phyloP scores from a whole-genome alignment of 106 monocot species.

The Platanthera guangdongensis region DNA sequence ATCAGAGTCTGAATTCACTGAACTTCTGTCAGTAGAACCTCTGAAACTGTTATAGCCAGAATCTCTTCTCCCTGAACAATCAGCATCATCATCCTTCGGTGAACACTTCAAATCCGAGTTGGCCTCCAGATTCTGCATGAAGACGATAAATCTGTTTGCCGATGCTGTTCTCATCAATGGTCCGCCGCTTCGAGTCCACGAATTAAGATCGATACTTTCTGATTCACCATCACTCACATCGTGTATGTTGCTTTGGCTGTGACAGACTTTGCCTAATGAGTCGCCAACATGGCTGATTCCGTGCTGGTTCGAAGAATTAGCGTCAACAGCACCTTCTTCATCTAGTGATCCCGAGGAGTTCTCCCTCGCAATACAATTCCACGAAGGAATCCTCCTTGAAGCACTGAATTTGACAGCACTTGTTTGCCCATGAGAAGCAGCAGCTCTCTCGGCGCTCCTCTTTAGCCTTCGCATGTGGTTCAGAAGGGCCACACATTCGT shows the following conservation, averaged over 20 bases:
- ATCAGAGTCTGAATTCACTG: constrained; percentile 29
- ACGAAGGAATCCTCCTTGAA: constrained; percentile 84
- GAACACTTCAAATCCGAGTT: constrained; percentile 16
- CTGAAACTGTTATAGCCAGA: background rate
- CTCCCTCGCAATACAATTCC: constrained; percentile 89
- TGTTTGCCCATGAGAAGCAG: constrained; percentile 39
- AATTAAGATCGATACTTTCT: constrained; percentile 60
- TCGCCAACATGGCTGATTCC: constrained; percentile 1
- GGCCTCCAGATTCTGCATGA: constrained; percentile 54
- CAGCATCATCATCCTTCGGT: constrained; percentile 24
- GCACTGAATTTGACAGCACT: constrained; percentile 36
- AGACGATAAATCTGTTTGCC: constrained; percentile 65
- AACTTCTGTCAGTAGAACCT: constrained; percentile 18
- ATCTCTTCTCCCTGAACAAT: constrained; percentile 13
- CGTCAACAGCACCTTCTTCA: constrained; percentile 38
- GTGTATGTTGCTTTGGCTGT: constrained; percentile 9
- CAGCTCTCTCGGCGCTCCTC: constrained; percentile 55
- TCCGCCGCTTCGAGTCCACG: constrained; percentile 81
- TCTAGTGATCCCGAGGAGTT: constrained; percentile 80
- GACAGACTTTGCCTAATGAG: background rate
- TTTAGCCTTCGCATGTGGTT: constrained; percentile 84
- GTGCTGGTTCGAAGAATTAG: constrained; percentile 11
- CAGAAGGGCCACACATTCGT: constrained; percentile 83
- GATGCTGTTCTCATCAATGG: constrained; percentile 86
- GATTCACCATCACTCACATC: constrained; percentile 84